These are phyloP conservation scores for Arthrinium puccinioides DNA, from an alignment of 2,329 filamentous ascomycete species.

Conservation along the genomic window DNA sequence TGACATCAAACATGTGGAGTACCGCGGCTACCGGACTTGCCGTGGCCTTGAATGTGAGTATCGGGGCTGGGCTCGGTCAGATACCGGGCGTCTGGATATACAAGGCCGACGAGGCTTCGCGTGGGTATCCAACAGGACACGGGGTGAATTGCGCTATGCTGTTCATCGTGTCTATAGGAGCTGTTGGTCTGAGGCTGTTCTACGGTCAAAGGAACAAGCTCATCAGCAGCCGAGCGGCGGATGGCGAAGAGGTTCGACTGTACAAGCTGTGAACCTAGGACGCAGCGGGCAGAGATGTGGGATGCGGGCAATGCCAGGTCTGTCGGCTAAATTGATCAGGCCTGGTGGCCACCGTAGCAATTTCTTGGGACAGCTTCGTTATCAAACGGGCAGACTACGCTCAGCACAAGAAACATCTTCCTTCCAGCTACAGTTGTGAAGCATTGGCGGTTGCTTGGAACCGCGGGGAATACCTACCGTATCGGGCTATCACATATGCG, in stretches of 20 bases:
- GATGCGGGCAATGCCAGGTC: conserved; percentile 9
- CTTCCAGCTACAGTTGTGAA: too few relatives aligned
- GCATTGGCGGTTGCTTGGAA: too few relatives aligned
- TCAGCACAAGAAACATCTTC: too few relatives aligned
- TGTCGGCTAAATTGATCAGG: too few relatives aligned
- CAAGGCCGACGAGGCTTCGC: conserved; percentile 48
- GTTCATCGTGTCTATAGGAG: conserved; percentile 47
- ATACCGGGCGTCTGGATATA: conserved; percentile 69
- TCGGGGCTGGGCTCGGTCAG: conserved; percentile 59
- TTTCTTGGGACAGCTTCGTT: too few relatives aligned
- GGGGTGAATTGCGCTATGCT: conserved; percentile 58
- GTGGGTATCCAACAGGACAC: conserved; percentile 61
- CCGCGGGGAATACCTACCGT: too few relatives aligned
- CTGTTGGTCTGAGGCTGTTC: conserved; percentile 43
- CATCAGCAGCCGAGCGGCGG: conserved; percentile 20
- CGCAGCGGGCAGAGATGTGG: too few relatives aligned
- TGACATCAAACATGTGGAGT: conserved; percentile 57
- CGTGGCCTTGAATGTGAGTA: conserved; percentile 60
- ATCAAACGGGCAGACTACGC: too few relatives aligned
- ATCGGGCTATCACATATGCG: too few relatives aligned
- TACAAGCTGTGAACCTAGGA: conserved; percentile 36
- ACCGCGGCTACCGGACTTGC: conserved; percentile 59
- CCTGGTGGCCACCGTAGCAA: too few relatives aligned
- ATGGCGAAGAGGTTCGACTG: conserved; percentile 26
- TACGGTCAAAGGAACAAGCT: conserved; percentile 40